phyloP scores from a whole-genome alignment of 192 early-diverging fungal species.

The Diversispora epigaea region DNA sequence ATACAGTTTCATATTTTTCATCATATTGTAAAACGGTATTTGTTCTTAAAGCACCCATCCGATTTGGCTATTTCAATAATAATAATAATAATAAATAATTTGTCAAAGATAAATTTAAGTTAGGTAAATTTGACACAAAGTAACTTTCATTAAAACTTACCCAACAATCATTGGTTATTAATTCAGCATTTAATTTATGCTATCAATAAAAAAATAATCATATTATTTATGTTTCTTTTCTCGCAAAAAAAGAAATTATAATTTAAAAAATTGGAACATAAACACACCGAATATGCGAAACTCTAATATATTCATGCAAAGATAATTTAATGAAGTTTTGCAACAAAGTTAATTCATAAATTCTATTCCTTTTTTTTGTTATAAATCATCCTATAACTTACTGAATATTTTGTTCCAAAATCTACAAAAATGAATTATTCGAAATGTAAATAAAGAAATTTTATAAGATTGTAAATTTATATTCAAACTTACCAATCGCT shows the following conservation, averaged over 20 bases:
- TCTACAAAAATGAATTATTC: background rate
- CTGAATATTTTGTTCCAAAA: slow-evolving; percentile 17
- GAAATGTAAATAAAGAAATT: background rate
- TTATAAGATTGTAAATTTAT: background rate
- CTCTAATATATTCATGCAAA: background rate
- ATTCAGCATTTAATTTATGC: background rate
- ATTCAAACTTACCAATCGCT: background rate
- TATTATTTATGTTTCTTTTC: too few relatives aligned
- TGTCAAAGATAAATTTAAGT: background rate
- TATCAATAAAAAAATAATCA: background rate
- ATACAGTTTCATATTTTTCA: background rate
- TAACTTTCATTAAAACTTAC: background rate
- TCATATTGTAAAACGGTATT: slow-evolving; percentile 9
- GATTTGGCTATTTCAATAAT: background rate
- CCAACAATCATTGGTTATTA: background rate
- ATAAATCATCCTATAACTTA: background rate
- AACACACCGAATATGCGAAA: background rate
- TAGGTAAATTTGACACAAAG: background rate
- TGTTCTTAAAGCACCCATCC: background rate
- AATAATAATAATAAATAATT: background rate
- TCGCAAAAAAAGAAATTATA: too few relatives aligned
- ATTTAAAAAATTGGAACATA: too few relatives aligned
- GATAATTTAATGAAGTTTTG: too few relatives aligned
- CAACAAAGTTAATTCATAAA: too few relatives aligned
- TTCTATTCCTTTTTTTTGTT: too few relatives aligned